Conservation (phyloP, 352 stramenopile genomes). For the Aphanomyces astaci region DNA sequence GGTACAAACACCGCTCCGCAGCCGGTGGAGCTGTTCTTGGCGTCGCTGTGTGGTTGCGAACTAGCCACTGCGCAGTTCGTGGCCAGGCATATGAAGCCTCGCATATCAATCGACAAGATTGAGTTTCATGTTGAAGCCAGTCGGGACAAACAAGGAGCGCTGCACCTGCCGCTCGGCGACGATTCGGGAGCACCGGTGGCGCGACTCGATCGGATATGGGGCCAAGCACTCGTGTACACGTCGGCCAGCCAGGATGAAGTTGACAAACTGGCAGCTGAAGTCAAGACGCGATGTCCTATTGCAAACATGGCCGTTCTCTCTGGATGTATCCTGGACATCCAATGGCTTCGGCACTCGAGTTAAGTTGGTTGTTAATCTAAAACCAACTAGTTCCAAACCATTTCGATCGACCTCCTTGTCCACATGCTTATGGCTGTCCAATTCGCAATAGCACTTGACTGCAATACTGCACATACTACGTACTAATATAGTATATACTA, state of each 20-base stretch:
- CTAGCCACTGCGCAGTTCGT: conserved; percentile 49
- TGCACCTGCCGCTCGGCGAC: conserved; percentile 25
- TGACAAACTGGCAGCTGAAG: conserved; percentile 35
- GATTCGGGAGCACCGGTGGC: conserved; percentile 24
- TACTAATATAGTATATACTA: no score
- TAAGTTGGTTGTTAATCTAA: no score
- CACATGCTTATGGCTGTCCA: no score
- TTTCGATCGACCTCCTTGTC: no score
- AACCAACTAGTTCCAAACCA: no score
- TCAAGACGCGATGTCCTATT: conserved; percentile 49
- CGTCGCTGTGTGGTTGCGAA: conserved; percentile 45
- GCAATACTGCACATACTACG: no score
- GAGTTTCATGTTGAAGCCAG: conserved; percentile 37
- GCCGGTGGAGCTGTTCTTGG: conserved; percentile 47
- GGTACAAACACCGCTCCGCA: conserved; percentile 39
- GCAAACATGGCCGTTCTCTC: conserved; percentile 50
- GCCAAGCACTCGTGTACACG: conserved; percentile 31
- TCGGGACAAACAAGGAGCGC: conserved; percentile 39
- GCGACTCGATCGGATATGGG: conserved; percentile 30
- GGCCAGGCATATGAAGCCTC: conserved; percentile 35
- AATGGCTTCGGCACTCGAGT: conserved; percentile 30
- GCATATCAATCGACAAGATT: conserved; percentile 39
- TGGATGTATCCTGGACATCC: conserved; percentile 44
- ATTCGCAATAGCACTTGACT: no score
- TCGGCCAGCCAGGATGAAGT: conserved; percentile 27